Conservation (phyloP, 106 monocot genomes). For the Allium sativum region DNA sequence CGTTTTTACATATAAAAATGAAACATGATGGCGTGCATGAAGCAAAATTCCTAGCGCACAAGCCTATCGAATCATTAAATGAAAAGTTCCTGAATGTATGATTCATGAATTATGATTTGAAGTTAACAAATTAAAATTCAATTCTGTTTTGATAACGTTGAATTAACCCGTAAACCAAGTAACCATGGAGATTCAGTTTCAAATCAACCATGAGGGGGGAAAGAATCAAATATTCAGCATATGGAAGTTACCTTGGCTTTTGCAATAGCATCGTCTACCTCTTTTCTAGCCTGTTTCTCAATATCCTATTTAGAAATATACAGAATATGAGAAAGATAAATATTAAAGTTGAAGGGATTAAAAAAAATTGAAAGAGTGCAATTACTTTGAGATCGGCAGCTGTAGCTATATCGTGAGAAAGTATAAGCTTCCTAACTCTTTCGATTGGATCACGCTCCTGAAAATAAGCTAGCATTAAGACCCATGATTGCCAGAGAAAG, state of each 20-base stretch:
- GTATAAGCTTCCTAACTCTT: constrained; percentile 79
- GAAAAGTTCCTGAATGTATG: too few relatives aligned
- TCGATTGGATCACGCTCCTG: constrained; percentile 79
- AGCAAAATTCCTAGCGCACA: too few relatives aligned
- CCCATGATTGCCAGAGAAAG: background rate
- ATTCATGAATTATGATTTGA: too few relatives aligned
- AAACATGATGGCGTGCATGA: too few relatives aligned
- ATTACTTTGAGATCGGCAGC: constrained; percentile 77
- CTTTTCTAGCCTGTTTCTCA: constrained; percentile 59
- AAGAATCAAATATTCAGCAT: too few relatives aligned
- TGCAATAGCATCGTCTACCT: constrained; percentile 74
- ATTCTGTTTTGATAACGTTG: too few relatives aligned
- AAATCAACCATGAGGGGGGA: too few relatives aligned
- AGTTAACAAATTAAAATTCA: too few relatives aligned
- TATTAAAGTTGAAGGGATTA: background rate
- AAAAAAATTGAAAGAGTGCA: background rate
- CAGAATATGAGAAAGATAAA: background rate
- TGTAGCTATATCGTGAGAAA: constrained; percentile 66
- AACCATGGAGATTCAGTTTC: too few relatives aligned
- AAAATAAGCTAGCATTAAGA: background rate
- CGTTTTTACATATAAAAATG: too few relatives aligned
- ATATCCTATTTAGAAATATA: constrained; percentile 30
- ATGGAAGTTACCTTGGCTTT: constrained; percentile 50
- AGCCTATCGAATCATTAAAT: too few relatives aligned
- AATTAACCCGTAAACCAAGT: too few relatives aligned